Evolutionary conservation across 2,329 filamentous ascomycete species (phyloP), one percentile per base, ranked within the genome.

Genomic region (Drechslera avenae): DNA sequence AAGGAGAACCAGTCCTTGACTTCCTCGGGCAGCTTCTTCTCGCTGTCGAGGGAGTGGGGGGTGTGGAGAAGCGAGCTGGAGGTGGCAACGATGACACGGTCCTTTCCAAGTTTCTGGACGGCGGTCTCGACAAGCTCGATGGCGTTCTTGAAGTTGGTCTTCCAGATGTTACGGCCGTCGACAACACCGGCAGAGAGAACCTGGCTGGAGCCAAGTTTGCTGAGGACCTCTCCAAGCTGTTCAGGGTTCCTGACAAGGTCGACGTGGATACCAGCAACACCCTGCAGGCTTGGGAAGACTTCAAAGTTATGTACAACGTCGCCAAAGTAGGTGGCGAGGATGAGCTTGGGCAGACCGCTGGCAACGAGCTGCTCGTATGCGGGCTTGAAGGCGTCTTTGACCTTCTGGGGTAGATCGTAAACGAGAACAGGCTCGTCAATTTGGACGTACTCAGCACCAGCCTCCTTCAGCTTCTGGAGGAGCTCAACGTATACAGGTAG

Each of bases 81-180:
- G 66, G 92, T 97, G 73, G 94, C 90, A 66, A 96, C 91, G 66
- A 99, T 90, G 76, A 99, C 93, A 74, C 94, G 90, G 66, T 97
- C 92, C 84, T 96, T 93, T 81, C 94, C 93, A 59, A 99, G 86
- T 83, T 96, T 91, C 83, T 97, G 90, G 70, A 97, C 82, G 61
- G 93, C 94, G 54, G 85, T 82, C 86, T 97, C 91, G 56, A 94
- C 88, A 60, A 81, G 85, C 83, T 94, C 92, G 62, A 99, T 95
- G 72, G 94, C 91, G 70, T 86, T 86, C 86, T 96, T 89, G 82
- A 97, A 89, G 87, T 97, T 96, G 80, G 91, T 97, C 90, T 99
- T 99, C 94, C 94, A 99, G 84, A 99, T 97, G 86, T 99, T 99
- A 73, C 94, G 91, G 71, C 94, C 94, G 71, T 99, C 92, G 64